A percentile compares a stretch with the other conserved stretches of the same genome.
These are phyloP conservation scores for Kockovaella imperatae DNA, from an alignment of 768 basidiomycete genomes.

Conservation along the genomic window DNA sequence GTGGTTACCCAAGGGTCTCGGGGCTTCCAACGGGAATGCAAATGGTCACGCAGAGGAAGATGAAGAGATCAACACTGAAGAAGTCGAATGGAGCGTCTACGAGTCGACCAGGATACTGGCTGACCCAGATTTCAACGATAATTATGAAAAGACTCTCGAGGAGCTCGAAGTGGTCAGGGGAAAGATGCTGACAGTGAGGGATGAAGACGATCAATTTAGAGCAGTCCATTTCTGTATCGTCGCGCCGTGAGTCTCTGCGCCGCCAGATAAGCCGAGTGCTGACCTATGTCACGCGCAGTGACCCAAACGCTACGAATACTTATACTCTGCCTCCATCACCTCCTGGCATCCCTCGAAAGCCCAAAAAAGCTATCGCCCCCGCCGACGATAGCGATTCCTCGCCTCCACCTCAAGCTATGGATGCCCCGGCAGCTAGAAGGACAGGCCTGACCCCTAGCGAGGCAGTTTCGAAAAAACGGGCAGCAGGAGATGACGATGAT, in stretches of 20 bases:
- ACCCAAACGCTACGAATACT: not conserved
- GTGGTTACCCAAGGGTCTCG: slow-evolving; percentile 42
- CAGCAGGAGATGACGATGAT: too few relatives aligned
- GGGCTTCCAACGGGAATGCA: slow-evolving; percentile 4
- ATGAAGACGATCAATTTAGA: slow-evolving; percentile 71
- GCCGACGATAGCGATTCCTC: too few relatives aligned
- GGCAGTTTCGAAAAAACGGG: too few relatives aligned
- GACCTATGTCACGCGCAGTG: slow-evolving; percentile 10
- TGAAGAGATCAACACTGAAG: slow-evolving; percentile 50
- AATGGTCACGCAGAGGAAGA: slow-evolving; percentile 34
- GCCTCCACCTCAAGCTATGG: too few relatives aligned
- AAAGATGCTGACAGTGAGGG: slow-evolving; percentile 78
- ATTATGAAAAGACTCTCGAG: slow-evolving; percentile 67
- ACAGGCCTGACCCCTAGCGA: too few relatives aligned
- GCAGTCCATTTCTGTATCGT: slow-evolving; percentile 66
- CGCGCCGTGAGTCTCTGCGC: slow-evolving; percentile 46
- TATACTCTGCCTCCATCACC: slow-evolving; percentile 8
- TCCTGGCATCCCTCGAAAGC: slow-evolving; percentile 11
- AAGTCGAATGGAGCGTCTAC: slow-evolving; percentile 57
- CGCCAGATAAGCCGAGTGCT: not conserved
- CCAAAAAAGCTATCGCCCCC: slow-evolving; percentile 4
- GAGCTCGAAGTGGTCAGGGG: slow-evolving; percentile 72
- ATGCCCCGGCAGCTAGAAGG: too few relatives aligned
- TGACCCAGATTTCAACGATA: slow-evolving; percentile 93
- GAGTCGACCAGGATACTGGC: slow-evolving; percentile 78